These are phyloP conservation scores for Rhodotorula mucilaginosa DNA, from an alignment of 1,284 basidiomycete species.

Conservation along the genomic window DNA sequence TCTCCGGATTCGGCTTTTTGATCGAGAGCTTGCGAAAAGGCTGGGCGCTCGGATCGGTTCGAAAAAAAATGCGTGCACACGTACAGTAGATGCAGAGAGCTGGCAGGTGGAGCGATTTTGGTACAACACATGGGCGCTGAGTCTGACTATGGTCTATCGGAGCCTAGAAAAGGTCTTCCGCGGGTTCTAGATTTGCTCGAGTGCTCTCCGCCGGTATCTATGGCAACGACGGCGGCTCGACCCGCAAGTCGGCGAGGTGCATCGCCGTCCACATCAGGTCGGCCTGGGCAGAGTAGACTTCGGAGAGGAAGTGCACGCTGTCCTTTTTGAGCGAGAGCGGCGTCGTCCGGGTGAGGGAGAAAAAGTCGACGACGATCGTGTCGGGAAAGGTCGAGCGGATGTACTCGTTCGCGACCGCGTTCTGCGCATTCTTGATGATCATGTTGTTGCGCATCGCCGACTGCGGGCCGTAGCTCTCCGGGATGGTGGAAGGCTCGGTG, in stretches of 20 bases:
- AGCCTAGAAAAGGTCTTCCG: background rate
- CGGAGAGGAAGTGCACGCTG: background rate
- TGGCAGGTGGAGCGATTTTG: no score
- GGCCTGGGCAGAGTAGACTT: background rate
- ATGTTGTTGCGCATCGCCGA: slow-evolving; percentile 5
- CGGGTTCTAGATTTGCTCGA: no score
- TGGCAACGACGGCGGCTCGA: background rate
- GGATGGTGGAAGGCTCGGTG: background rate
- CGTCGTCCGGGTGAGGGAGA: background rate
- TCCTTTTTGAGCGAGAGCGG: background rate
- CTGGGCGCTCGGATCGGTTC: no score
- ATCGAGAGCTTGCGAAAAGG: no score
- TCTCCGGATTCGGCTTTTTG: no score
- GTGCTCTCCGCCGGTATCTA: background rate
- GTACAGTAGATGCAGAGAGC: no score
- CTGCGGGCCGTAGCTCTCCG: background rate
- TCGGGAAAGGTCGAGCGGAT: background rate
- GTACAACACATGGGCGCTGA: no score
- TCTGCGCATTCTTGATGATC: background rate
- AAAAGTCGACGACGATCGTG: background rate
- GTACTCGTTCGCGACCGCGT: slow-evolving; percentile 1
- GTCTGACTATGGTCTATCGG: no score
- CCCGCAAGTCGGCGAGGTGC: background rate
- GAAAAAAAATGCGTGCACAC: no score
- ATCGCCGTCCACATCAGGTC: background rate